A percentile compares a stretch with the other conserved stretches of the same genome.
Evolutionary conservation across 345 rosid genomes (phyloP).

Genomic region (Chamaenerion angustifolium): DNA sequence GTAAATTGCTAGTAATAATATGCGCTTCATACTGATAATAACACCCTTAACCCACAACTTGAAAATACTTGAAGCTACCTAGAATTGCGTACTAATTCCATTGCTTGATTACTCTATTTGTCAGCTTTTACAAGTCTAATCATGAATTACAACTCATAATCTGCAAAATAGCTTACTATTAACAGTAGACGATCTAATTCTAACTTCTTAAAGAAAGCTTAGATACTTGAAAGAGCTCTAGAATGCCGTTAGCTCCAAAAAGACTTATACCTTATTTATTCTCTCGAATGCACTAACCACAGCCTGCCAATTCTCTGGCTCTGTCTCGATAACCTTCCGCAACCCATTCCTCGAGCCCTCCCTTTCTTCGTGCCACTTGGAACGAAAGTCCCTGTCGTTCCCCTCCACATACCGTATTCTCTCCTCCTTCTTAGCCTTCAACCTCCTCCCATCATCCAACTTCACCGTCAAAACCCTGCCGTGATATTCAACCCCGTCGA

Average conservation of each 20-base stretch:
- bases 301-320: constrained; percentile 89
- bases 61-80: too few relatives aligned
- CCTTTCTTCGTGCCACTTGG: constrained; percentile 82
- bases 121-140: too few relatives aligned
- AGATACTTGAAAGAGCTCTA: too few relatives aligned
- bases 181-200: too few relatives aligned
- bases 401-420: constrained; percentile 58
- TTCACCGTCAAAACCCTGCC: constrained; percentile 86
- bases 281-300: constrained; percentile 71
- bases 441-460: constrained; percentile 74
- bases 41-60: too few relatives aligned
- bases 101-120: too few relatives aligned
- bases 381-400: constrained; percentile 30
- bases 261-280: constrained; percentile 52
- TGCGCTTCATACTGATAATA: too few relatives aligned
- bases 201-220: too few relatives aligned
- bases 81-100: too few relatives aligned
- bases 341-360: constrained; percentile 39
- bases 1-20: too few relatives aligned
- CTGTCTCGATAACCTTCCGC: constrained; percentile 44
- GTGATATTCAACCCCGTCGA: constrained; percentile 83
- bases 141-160: too few relatives aligned
- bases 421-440: constrained; percentile 46
- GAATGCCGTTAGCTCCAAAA: neutral
- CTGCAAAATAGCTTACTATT: too few relatives aligned